These are phyloP conservation scores for Phyllosticta ampelicida DNA, from an alignment of 2,329 filamentous ascomycete species.

Conservation along the genomic window DNA sequence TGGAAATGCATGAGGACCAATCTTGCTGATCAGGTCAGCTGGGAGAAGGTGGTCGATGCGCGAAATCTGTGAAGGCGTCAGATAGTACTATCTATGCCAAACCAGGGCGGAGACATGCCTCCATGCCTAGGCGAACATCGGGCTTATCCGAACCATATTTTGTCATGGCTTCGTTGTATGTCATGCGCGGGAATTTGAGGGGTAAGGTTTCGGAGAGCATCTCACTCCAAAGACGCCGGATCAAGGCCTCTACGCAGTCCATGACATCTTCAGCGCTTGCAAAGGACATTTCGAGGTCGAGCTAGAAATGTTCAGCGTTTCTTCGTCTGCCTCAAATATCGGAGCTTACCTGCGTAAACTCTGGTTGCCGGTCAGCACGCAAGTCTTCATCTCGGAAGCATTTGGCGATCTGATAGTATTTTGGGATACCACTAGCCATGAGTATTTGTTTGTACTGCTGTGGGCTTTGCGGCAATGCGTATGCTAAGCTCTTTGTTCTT, in stretches of 20 bases:
- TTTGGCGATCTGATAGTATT: constrained; percentile 85
- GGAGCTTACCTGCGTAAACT: constrained; percentile 71
- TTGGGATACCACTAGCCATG: constrained; percentile 75
- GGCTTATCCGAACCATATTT: constrained; percentile 86
- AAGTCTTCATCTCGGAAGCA: constrained; percentile 96
- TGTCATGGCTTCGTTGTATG: constrained; percentile 69
- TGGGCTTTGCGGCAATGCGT: constrained; percentile 89
- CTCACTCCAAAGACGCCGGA: constrained; percentile 45
- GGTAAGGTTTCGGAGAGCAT: constrained; percentile 27
- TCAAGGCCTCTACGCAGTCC: constrained; percentile 42
- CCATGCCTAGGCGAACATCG: constrained; percentile 64
- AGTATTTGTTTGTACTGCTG: constrained; percentile 98
- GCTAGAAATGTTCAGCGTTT: constrained; percentile 33
- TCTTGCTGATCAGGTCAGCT: constrained; percentile 59
- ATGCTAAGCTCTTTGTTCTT: constrained; percentile 61
- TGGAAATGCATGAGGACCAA: constrained; percentile 57
- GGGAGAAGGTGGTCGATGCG: constrained; percentile 54
- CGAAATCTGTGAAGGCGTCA: constrained; percentile 43
- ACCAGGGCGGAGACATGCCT: constrained; percentile 34
- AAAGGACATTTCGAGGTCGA: constrained; percentile 93
- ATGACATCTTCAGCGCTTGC: constrained; percentile 62
- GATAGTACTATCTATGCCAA: constrained; percentile 12
- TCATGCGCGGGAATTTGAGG: constrained; percentile 46
- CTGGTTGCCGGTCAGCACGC: constrained; percentile 83
- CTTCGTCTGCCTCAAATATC: neutral